Percentiles rank a stretch among this genome's conserved stretches.
These are phyloP conservation scores for Peterozyma xylosa DNA, from an alignment of 805 yeast species.

Conservation along the genomic window DNA sequence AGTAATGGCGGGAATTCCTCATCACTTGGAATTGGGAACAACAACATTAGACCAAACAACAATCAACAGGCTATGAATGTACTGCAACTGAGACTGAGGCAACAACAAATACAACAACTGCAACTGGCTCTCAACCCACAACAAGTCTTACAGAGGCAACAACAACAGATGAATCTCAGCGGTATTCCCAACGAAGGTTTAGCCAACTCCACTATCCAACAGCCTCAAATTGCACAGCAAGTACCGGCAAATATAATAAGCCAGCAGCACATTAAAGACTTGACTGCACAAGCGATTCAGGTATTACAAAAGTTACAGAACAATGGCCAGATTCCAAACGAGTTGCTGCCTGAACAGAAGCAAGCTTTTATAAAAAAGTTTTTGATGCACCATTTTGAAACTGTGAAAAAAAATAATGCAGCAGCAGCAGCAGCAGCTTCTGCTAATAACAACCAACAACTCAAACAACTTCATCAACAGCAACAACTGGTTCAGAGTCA, in stretches of 20 bases:
- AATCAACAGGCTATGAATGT: slow-evolving; percentile 8
- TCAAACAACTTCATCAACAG: slow-evolving; percentile 14
- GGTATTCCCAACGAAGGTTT: slow-evolving; percentile 14
- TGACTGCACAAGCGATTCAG: slow-evolving; percentile 21
- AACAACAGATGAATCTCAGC: slow-evolving; percentile 17
- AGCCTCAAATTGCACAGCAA: slow-evolving; percentile 6
- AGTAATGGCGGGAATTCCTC: slow-evolving; percentile 10
- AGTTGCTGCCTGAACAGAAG: slow-evolving; percentile 25
- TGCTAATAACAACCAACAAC: slow-evolving; percentile 12
- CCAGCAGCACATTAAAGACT: slow-evolving; percentile 19
- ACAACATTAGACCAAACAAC: slow-evolving; percentile 22
- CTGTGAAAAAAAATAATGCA: slow-evolving; percentile 3
- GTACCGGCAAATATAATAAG: slow-evolving; percentile 17
- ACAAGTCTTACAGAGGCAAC: slow-evolving; percentile 6
- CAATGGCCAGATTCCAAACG: slow-evolving; percentile 22
- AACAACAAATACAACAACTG: slow-evolving; percentile 18
- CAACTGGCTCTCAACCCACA: slow-evolving; percentile 15
- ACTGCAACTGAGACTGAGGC: slow-evolving; percentile 9
- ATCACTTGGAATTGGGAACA: slow-evolving; percentile 24
- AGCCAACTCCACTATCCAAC: slow-evolving; percentile 14
- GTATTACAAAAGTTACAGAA: slow-evolving; percentile 25
- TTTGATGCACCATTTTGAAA: slow-evolving; percentile 17
- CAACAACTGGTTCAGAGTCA: slow-evolving; percentile 11
- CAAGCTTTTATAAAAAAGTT: slow-evolving; percentile 24
- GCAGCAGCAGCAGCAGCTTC: slow-evolving; percentile 2